These are phyloP conservation scores for Fagopyrum tataricum DNA, from an alignment of 148 eudicot species.

Conservation along the genomic window DNA sequence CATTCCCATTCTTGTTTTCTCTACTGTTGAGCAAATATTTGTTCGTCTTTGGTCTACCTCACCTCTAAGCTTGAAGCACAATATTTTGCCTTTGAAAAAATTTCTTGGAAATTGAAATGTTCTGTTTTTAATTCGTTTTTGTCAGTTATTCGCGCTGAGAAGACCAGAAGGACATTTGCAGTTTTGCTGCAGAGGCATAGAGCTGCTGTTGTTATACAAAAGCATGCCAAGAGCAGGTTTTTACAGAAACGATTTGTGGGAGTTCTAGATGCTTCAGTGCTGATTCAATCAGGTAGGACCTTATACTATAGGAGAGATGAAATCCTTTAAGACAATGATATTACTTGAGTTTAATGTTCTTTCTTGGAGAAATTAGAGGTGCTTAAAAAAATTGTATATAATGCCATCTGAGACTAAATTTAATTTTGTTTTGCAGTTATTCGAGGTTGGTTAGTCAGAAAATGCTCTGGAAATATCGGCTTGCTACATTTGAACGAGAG, in stretches of 20 bases:
- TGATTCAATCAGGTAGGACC: slow-evolving; percentile 65
- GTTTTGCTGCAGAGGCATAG: slow-evolving; percentile 53
- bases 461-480: slow-evolving; percentile 83
- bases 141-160: slow-evolving; percentile 82
- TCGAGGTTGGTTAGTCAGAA: slow-evolving; percentile 90
- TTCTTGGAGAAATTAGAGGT: neutral
- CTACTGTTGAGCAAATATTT: neutral
- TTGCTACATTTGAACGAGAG: slow-evolving; percentile 52
- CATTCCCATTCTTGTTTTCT: neutral
- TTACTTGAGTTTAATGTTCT: neutral
- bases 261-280: slow-evolving; percentile 42
- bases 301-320: neutral
- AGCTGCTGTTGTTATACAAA: slow-evolving; percentile 79
- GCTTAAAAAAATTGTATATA: no score
- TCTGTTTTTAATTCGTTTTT: neutral
- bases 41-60: neutral
- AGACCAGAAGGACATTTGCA: slow-evolving; percentile 65
- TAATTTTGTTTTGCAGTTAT: slow-evolving; percentile 37
- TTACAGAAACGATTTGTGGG: slow-evolving; percentile 37
- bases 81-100: neutral
- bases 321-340: neutral
- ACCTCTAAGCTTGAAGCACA: neutral
- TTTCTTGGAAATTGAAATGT: neutral
- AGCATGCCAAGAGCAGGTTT: slow-evolving; percentile 42
- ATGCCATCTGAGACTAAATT: neutral